phyloP scores from a whole-genome alignment of 2,329 filamentous ascomycete genomes.

The Rachicladosporium sp. region DNA sequence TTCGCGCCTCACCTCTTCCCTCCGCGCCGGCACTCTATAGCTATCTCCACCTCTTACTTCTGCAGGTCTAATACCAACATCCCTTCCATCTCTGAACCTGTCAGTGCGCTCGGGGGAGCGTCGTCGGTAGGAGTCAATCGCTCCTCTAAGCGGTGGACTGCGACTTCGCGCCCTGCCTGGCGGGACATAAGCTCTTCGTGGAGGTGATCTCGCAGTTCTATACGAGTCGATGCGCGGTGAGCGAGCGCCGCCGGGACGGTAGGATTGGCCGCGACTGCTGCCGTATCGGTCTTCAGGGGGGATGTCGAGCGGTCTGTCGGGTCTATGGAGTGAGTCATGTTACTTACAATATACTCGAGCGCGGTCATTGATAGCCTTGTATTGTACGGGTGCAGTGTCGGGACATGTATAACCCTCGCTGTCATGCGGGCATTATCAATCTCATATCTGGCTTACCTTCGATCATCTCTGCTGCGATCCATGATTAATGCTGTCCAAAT shows the following conservation, averaged over 20 bases:
- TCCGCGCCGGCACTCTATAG: slow-evolving; percentile 22
- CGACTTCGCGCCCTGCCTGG: slow-evolving; percentile 5
- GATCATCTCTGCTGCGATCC: no score
- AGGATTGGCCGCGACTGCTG: slow-evolving; percentile 23
- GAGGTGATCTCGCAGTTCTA: slow-evolving; percentile 35
- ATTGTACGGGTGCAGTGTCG: no score
- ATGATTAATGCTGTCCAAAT: no score
- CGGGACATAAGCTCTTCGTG: slow-evolving; percentile 27
- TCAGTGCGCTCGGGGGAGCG: slow-evolving; percentile 21
- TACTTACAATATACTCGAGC: no score
- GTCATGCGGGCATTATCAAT: no score
- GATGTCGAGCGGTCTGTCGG: slow-evolving; percentile 12
- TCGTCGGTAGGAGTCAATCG: slow-evolving; percentile 18
- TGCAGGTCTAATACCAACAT: not conserved
- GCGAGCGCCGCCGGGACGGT: slow-evolving; percentile 22
- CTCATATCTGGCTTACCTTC: no score
- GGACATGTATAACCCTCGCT: no score
- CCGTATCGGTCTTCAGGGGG: slow-evolving; percentile 23
- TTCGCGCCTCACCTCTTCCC: slow-evolving; percentile 20
- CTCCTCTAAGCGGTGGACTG: slow-evolving; percentile 3
- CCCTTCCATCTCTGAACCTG: slow-evolving; percentile 7
- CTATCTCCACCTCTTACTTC: slow-evolving; percentile 20
- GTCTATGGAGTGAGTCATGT: no score
- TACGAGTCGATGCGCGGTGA: slow-evolving; percentile 15
- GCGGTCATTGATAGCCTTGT: no score